Conservation (phyloP, 768 basidiomycete genomes). For the Nidularia pulvinata region DNA sequence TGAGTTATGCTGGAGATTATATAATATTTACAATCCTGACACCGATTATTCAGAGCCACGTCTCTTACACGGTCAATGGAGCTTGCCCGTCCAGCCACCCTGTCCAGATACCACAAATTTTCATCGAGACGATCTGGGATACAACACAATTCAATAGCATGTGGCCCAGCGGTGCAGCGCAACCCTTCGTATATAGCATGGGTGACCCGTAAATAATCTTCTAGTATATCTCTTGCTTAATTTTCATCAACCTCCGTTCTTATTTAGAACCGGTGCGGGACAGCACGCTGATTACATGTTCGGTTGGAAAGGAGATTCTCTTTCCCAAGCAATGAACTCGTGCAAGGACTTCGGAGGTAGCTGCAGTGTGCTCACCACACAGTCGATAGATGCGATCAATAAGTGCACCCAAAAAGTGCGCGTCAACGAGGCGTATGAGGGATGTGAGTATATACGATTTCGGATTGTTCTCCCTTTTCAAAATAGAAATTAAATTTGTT, state of each 20-base stretch:
- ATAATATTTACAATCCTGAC: background rate
- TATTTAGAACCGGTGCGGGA: slow-evolving; percentile 12
- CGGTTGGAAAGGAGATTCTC: slow-evolving; percentile 16
- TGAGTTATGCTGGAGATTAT: background rate
- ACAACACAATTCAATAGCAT: slow-evolving; percentile 15
- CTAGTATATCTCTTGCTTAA: background rate
- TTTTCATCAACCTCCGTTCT: background rate
- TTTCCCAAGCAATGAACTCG: slow-evolving; percentile 14
- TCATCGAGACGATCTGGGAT: slow-evolving; percentile 15
- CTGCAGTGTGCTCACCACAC: slow-evolving; percentile 14
- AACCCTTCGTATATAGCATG: slow-evolving; percentile 14
- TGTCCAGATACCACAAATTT: slow-evolving; percentile 10
- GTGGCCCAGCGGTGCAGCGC: slow-evolving; percentile 12
- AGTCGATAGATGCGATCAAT: slow-evolving; percentile 15
- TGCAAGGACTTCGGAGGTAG: slow-evolving; percentile 13
- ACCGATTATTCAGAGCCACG: slow-evolving; percentile 9
- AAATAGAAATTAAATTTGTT: background rate
- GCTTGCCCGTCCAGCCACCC: slow-evolving; percentile 13
- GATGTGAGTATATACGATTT: slow-evolving; percentile 9
- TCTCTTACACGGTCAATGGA: slow-evolving; percentile 10
- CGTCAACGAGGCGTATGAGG: slow-evolving; percentile 11
- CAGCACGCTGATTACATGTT: slow-evolving; percentile 20
- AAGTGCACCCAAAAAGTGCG: slow-evolving; percentile 10
- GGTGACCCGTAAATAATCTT: slow-evolving; percentile 11
- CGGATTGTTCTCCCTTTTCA: background rate